Base-by-base conservation (phyloP, 192 early-diverging fungal species). In the Coemansia sp. region DNA sequence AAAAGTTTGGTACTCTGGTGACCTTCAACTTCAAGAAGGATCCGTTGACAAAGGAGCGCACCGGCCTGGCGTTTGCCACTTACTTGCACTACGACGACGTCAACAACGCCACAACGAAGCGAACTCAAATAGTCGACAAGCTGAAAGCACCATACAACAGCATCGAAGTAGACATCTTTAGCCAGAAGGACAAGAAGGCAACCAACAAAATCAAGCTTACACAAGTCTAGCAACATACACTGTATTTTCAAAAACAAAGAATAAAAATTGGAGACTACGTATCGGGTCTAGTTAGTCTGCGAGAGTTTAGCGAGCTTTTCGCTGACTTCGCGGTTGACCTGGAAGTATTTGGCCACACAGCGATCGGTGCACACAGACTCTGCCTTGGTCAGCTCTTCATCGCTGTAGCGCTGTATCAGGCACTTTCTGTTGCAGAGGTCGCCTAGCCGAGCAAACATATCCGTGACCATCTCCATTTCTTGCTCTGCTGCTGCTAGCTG, bases 351-450 rank as follows among this genome's bases (percentile, higher is more conserved):
- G 31, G 88, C 75, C 7, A 92, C 91, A 58, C 94, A 96, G 43
- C 94, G 90, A 72, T 96, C 94, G 39, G 91, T 84, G 73, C 94
- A 96, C 25, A 94, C 91, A 9, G 88, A 87, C 79, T 96, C 94
- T 59, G 93, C 94, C 80, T 96, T 96, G 69, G 91, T 92, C 63
- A 96, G 82, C 56, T 92, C 90, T 47, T 78, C 84, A 63, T 94
- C 93, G 61, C 79, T 83, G 66, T 96, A 96, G 39, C 85, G 85
- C 70, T 85, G 77, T 21, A 91, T 86, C 57, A 96, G 88, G 75
- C 94, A 96, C 70, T 96, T 96, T 35, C 86, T 77, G 73, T 90
- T 86, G 84, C 94, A 96, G n/a, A 88, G 77, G 34, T 89, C 86
- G 43, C 85, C 81, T 53, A 95, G 88, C 58, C 88, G 85, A 66